Conservation (phyloP, 2,329 filamentous ascomycete genomes). For the Grosmannia clavigera region DNA sequence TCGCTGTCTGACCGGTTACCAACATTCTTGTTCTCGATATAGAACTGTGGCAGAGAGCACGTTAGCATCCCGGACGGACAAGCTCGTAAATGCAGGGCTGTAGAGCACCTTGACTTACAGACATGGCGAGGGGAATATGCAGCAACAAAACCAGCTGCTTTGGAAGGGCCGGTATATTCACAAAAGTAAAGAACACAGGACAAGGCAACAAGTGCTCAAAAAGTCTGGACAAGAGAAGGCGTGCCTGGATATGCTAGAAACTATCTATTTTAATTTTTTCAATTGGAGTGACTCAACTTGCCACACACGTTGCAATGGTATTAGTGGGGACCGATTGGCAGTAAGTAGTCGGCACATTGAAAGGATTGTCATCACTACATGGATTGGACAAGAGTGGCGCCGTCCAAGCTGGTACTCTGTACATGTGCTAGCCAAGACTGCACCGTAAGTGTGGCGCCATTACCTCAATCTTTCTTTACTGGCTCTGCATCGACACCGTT, state of each 20-base stretch:
- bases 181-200: neutral
- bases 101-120: slow-evolving; percentile 18
- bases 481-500: slow-evolving; percentile 39
- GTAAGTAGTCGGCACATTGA: neutral
- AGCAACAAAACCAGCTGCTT: neutral
- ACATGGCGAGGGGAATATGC: slow-evolving; percentile 16
- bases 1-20: slow-evolving; percentile 63
- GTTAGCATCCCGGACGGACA: too few species aligned
- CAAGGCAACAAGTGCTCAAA: neutral
- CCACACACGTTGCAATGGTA: neutral
- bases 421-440: neutral
- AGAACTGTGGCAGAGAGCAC: slow-evolving; percentile 44
- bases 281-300: slow-evolving; percentile 1
- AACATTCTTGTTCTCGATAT: slow-evolving; percentile 66
- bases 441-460: too few species aligned
- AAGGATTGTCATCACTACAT: neutral
- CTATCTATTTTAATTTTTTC: neutral
- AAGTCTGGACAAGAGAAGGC: neutral
- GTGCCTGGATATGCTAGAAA: neutral
- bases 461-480: neutral
- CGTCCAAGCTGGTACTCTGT: neutral
- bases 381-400: neutral
- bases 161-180: neutral
- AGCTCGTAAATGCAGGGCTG: neutral
- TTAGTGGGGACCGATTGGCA: neutral